phyloP scores from a whole-genome alignment of 306 rosid species.

The Castanea sativa region DNA sequence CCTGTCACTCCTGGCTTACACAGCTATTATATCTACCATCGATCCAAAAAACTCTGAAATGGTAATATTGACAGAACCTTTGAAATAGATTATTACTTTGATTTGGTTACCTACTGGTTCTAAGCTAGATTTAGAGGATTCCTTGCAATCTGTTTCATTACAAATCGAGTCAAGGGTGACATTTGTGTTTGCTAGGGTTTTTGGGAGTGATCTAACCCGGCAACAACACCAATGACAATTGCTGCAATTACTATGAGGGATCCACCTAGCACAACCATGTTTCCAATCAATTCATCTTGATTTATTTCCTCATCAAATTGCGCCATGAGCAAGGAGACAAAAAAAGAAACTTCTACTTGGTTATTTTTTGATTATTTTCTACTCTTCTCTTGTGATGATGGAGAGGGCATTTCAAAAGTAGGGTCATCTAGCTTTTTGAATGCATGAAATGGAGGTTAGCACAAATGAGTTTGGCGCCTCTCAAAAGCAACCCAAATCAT shows the following conservation, averaged over 20 bases:
- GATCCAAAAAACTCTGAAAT: background rate
- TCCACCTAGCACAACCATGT: constrained; percentile 25
- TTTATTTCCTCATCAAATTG: background rate
- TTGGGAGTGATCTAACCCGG: background rate
- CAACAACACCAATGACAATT: background rate
- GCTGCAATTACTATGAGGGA: constrained; percentile 20
- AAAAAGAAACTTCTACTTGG: too few species aligned
- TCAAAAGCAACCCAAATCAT: background rate
- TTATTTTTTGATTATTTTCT: background rate
- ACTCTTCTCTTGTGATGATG: background rate
- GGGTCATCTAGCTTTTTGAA: background rate
- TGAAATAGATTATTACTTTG: background rate
- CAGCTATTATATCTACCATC: background rate
- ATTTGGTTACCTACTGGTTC: background rate
- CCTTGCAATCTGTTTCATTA: background rate
- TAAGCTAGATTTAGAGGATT: background rate
- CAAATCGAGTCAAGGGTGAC: background rate
- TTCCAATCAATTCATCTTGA: background rate
- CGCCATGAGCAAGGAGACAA: background rate
- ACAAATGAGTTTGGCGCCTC: background rate
- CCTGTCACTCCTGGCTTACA: background rate
- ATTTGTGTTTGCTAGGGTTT: background rate
- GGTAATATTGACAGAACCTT: constrained; percentile 12
- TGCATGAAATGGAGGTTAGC: background rate
- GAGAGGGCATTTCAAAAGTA: background rate